Conservation (phyloP, 305 asterid genomes). For the Fraxinus xanthoxyloides region DNA sequence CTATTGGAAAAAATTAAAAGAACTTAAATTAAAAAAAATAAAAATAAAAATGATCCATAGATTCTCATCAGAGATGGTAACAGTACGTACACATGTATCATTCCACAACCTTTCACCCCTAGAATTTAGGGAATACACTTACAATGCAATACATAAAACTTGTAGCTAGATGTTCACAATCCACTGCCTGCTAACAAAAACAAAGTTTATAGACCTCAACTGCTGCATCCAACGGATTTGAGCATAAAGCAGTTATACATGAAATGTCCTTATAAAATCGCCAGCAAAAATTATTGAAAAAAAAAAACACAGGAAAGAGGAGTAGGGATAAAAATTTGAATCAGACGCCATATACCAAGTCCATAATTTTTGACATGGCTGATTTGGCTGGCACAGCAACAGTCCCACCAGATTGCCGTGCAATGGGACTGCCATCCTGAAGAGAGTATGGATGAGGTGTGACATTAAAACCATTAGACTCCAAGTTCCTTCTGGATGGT, state of each 20-base stretch:
- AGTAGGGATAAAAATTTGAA: not conserved
- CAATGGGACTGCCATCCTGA: conserved; percentile 55
- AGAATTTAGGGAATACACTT: not conserved
- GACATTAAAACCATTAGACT: conserved; percentile 48
- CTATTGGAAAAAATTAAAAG: not conserved
- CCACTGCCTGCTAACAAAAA: not conserved
- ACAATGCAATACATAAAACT: not conserved
- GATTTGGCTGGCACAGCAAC: conserved; percentile 93
- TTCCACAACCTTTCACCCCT: not conserved
- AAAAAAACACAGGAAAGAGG: not conserved
- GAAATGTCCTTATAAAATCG: not conserved
- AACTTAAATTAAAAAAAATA: too few species aligned
- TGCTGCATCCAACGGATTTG: not conserved
- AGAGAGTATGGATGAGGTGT: conserved; percentile 57
- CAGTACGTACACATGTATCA: not conserved
- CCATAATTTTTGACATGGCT: conserved; percentile 72
- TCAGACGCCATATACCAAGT: conserved; percentile 88
- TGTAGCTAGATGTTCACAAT: not conserved
- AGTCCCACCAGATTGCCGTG: conserved; percentile 57
- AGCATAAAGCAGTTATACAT: not conserved
- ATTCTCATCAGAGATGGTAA: not conserved
- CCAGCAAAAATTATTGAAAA: not conserved
- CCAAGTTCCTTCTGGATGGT: conserved; percentile 47
- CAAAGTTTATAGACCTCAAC: not conserved
- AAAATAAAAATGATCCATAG: too few species aligned